Evolutionary conservation across 148 eudicot species (phyloP).

Genomic region (Camellia granthamiana): DNA sequence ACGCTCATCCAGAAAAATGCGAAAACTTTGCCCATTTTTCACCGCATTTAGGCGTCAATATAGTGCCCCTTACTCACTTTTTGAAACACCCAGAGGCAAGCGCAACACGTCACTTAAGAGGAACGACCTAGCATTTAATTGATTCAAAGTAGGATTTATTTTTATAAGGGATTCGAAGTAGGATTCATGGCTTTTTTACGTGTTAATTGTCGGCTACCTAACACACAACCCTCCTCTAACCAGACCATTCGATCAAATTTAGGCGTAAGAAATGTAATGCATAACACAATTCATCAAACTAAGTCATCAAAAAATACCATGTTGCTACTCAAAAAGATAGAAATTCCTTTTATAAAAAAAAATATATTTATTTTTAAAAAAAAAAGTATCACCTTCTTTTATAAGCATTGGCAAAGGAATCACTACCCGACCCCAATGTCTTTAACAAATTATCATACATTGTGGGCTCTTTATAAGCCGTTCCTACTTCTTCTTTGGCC

Average conservation of each 20-base stretch:
- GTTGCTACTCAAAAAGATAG: neutral
- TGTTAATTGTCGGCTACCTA: no score
- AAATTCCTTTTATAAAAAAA: neutral
- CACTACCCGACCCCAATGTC: constrained; percentile 36
- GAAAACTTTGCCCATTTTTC: no score
- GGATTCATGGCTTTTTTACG: no score
- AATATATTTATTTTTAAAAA: neutral
- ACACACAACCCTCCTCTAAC: neutral
- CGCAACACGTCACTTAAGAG: no score
- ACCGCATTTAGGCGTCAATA: no score
- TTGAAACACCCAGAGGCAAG: no score
- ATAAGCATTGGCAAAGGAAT: constrained; percentile 24
- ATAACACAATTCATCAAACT: neutral
- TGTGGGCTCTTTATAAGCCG: constrained; percentile 43
- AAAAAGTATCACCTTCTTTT: constrained; percentile 33
- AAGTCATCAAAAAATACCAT: no score
- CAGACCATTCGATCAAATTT: neutral
- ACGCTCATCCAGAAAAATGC: no score
- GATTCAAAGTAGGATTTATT: no score
- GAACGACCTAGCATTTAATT: no score
- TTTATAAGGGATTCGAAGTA: no score
- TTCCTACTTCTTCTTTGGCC: constrained; percentile 34
- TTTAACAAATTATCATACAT: constrained; percentile 50
- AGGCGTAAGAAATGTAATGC: neutral
- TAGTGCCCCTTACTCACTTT: no score